Conservation (phyloP, 306 rosid species). For the Sphenostylis stenocarpa region DNA sequence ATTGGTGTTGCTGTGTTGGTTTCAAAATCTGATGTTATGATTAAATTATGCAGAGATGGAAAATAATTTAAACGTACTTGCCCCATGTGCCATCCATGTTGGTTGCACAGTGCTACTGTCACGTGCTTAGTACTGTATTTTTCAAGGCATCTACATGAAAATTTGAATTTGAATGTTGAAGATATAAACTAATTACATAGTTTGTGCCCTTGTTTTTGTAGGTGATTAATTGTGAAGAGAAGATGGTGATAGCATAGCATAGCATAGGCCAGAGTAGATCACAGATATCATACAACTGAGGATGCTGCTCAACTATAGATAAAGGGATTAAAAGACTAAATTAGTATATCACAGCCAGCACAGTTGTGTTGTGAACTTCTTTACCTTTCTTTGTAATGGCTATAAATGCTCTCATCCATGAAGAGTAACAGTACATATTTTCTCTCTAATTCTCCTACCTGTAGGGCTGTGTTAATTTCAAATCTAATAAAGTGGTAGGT, state of each 20-base stretch:
- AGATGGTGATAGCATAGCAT: slow-evolving; percentile 20
- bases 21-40: background rate
- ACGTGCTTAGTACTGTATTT: slow-evolving; percentile 1
- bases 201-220: slow-evolving; percentile 6
- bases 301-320: slow-evolving; percentile 13
- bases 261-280: slow-evolving; percentile 9
- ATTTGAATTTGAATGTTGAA: background rate
- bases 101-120: background rate
- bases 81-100: slow-evolving; percentile 22
- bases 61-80: background rate
- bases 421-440: slow-evolving; percentile 20
- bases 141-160: background rate
- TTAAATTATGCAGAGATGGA: background rate
- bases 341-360: slow-evolving; percentile 2
- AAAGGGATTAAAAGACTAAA: background rate
- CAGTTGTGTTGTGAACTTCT: background rate
- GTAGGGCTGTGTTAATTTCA: background rate
- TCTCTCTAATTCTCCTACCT: background rate
- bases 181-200: background rate
- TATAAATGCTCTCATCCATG: slow-evolving; percentile 12
- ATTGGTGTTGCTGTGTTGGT: background rate
- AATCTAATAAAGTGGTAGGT: background rate
- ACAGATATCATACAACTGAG: background rate
- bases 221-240: slow-evolving; percentile 20
- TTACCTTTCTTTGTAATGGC: background rate